Percentiles rank a stretch among this genome's conserved stretches.
Conservation (phyloP, 305 asterid genomes). For the Rubia occidens region DNA sequence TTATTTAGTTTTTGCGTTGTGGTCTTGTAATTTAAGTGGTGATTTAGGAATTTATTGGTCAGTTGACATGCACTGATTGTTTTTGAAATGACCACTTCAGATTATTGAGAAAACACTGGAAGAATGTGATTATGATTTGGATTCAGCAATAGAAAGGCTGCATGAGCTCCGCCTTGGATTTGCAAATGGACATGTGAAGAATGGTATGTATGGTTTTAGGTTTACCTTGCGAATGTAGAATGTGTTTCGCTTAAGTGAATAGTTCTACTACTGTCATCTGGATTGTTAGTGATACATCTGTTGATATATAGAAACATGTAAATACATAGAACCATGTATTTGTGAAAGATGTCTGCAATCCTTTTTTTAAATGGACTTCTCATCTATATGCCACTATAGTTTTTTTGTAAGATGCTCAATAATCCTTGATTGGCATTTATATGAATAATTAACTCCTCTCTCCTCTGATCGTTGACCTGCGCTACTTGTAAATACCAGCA, state of each 20-base stretch:
- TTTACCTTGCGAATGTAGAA: background rate
- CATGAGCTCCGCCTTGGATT: conserved; percentile 37
- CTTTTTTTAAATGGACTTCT: too few species aligned
- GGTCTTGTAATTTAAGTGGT: background rate
- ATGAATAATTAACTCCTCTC: too few species aligned
- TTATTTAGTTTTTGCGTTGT: background rate
- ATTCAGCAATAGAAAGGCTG: conserved; percentile 49
- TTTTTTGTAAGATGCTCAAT: too few species aligned
- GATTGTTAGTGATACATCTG: background rate
- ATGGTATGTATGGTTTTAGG: conserved; percentile 25
- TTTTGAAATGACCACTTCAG: conserved; percentile 28
- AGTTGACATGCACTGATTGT: background rate
- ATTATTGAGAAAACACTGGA: conserved; percentile 48
- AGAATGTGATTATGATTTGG: conserved; percentile 46
- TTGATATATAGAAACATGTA: too few species aligned
- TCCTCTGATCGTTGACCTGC: too few species aligned
- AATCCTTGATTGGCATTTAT: too few species aligned
- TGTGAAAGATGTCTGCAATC: background rate
- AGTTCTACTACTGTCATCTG: background rate
- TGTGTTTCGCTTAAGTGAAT: background rate
- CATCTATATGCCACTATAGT: too few species aligned
- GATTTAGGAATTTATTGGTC: background rate
- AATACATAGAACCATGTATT: background rate
- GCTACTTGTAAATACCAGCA: too few species aligned
- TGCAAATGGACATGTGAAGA: conserved; percentile 23